These are phyloP conservation scores for Kwoniella dendrophila DNA, from an alignment of 768 basidiomycete genomes.

Conservation along the genomic window DNA sequence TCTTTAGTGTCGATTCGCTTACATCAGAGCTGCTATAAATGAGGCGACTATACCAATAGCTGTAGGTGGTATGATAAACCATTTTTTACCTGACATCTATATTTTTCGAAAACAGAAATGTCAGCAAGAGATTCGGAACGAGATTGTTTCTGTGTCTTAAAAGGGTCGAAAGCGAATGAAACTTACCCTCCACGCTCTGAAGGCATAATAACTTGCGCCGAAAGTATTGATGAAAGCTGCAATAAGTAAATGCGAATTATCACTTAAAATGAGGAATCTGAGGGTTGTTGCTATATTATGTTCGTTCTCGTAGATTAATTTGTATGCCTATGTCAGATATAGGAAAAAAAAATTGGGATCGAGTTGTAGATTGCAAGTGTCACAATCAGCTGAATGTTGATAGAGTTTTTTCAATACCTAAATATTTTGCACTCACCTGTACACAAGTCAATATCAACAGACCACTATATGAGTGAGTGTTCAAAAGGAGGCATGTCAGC, in stretches of 20 bases:
- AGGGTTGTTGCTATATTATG: constrained; percentile 9
- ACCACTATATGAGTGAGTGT: not conserved
- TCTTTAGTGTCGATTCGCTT: not conserved
- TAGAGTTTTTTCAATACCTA: no score
- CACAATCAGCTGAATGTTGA: not conserved
- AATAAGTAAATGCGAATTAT: constrained; percentile 14
- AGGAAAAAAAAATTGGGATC: no score
- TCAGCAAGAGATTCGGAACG: not conserved
- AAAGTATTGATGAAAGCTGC: constrained; percentile 12
- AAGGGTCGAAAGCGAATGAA: no score
- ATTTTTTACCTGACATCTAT: constrained; percentile 9
- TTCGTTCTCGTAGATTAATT: constrained; percentile 8
- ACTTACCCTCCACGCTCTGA: constrained; percentile 11
- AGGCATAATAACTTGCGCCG: constrained; percentile 10
- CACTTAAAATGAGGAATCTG: constrained; percentile 13
- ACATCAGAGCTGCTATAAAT: constrained; percentile 10
- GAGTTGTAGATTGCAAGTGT: not conserved
- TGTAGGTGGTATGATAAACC: constrained; percentile 17
- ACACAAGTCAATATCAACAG: constrained; percentile 6
- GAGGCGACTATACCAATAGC: constrained; percentile 7
- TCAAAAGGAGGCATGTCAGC: not conserved
- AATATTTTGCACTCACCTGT: constrained; percentile 5
- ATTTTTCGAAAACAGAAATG: not conserved
- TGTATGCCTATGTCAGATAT: constrained; percentile 6
- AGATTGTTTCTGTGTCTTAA: no score